Percentiles rank a stretch among this genome's conserved stretches.
phyloP scores from a whole-genome alignment of 129 eudicot genomes.

The Cynara cardunculus region DNA sequence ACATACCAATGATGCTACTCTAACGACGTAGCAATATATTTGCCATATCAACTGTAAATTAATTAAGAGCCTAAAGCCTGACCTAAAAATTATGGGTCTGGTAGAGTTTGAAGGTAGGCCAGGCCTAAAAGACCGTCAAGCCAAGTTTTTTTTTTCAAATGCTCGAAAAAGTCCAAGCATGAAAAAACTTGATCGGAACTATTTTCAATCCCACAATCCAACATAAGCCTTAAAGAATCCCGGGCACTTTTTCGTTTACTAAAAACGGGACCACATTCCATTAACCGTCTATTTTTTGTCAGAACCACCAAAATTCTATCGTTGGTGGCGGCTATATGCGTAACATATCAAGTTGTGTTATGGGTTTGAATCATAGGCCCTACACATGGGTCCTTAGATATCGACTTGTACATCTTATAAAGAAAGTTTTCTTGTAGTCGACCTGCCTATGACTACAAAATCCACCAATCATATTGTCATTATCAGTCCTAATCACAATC shows the following conservation, averaged over 20 bases:
- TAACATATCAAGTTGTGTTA: not conserved
- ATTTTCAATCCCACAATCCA: not conserved
- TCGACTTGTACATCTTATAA: not conserved
- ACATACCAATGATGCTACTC: not conserved
- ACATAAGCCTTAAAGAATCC: not conserved
- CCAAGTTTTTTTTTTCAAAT: not conserved
- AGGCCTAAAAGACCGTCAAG: too few relatives aligned
- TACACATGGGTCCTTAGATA: not conserved
- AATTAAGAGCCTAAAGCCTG: not conserved
- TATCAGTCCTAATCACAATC: not conserved
- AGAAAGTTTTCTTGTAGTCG: not conserved
- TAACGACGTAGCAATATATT: not conserved
- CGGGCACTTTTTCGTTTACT: not conserved
- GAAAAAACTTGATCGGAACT: not conserved
- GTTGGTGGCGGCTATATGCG: not conserved
- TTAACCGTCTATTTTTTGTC: not conserved
- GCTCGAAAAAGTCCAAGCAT: not conserved
- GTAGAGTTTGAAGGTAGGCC: too few relatives aligned
- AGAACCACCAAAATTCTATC: not conserved
- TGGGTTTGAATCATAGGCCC: not conserved
- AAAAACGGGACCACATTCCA: not conserved
- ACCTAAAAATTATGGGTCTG: not conserved
- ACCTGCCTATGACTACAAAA: not conserved
- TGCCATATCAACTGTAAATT: not conserved
- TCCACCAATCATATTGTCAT: not conserved